Conservation (phyloP, 495 filamentous ascomycete genomes). For the Recurvomyces mirabilis region DNA sequence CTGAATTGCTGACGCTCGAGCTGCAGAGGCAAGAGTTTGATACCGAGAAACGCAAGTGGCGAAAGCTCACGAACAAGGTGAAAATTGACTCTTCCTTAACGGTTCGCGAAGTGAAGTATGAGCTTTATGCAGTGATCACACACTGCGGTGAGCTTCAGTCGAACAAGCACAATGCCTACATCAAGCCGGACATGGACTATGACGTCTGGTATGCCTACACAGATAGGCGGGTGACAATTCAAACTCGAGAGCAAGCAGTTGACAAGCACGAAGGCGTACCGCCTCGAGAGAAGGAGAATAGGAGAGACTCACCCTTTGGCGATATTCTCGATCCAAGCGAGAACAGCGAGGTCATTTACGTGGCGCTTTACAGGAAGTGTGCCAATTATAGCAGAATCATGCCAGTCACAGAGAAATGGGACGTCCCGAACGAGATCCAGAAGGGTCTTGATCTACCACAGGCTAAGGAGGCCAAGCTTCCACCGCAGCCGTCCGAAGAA, state of each 20-base stretch:
- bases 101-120: slow-evolving; percentile 39
- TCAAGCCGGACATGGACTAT: slow-evolving; percentile 47
- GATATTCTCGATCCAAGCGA: slow-evolving; percentile 5
- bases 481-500: background rate
- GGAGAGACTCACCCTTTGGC: slow-evolving; percentile 1
- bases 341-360: slow-evolving; percentile 43
- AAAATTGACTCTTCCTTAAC: slow-evolving; percentile 42
- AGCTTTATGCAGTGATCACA: slow-evolving; percentile 51
- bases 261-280: slow-evolving; percentile 39
- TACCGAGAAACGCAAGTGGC: slow-evolving; percentile 42
- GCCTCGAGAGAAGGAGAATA: background rate
- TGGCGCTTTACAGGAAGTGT: too few relatives aligned
- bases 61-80: slow-evolving; percentile 46
- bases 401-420: slow-evolving; percentile 40
- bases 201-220: slow-evolving; percentile 51
- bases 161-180: slow-evolving; percentile 48
- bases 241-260: slow-evolving; percentile 48
- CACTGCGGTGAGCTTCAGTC: slow-evolving; percentile 52
- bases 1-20: slow-evolving; percentile 47
- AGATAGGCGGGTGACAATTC: slow-evolving; percentile 44
- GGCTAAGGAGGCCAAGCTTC: background rate
- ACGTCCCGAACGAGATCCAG: slow-evolving; percentile 5
- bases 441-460: background rate
- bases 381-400: too few relatives aligned
- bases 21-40: slow-evolving; percentile 48